Evolutionary conservation across 139 green algal species (phyloP).

Genomic region (Chlorella vulgaris): DNA sequence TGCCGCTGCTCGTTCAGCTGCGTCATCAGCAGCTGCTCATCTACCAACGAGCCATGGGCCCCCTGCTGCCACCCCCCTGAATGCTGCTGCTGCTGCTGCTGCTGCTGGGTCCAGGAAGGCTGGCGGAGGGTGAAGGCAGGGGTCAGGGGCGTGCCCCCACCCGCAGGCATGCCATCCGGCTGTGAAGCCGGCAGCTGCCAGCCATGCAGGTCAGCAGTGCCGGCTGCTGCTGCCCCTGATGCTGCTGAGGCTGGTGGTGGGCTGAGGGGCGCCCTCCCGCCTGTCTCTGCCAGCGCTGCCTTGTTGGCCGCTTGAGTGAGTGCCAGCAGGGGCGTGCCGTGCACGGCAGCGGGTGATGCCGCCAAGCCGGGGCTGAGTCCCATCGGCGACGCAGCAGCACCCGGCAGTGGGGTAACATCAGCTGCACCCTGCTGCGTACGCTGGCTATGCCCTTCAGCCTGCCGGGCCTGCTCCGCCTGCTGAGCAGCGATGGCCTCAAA

Average conservation of each 20-base stretch:
- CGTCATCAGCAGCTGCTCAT: constrained; percentile 28
- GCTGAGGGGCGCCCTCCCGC: background rate
- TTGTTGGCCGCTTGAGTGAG: constrained; percentile 25
- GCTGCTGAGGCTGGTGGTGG: background rate
- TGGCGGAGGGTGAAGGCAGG: background rate
- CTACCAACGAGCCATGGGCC: background rate
- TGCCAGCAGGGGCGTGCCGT: constrained; percentile 16
- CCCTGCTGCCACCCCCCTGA: constrained; percentile 3
- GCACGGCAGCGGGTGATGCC: background rate
- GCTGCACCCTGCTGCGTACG: no score
- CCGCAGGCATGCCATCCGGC: background rate
- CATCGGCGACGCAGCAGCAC: background rate
- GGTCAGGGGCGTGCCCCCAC: background rate
- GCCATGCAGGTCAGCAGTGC: no score
- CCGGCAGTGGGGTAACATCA: no score
- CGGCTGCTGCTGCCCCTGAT: background rate
- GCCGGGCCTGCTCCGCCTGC: background rate
- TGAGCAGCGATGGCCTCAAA: constrained; percentile 1
- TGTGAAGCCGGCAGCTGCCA: background rate
- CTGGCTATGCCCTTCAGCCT: no score
- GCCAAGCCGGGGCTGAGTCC: background rate
- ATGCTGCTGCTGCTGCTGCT: background rate
- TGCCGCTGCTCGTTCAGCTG: constrained; percentile 27
- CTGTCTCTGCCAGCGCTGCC: background rate
- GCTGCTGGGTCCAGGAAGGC: background rate